These are phyloP conservation scores for Pseudozyma thailandica DNA, from an alignment of 1,284 basidiomycete species.

Conservation along the genomic window DNA sequence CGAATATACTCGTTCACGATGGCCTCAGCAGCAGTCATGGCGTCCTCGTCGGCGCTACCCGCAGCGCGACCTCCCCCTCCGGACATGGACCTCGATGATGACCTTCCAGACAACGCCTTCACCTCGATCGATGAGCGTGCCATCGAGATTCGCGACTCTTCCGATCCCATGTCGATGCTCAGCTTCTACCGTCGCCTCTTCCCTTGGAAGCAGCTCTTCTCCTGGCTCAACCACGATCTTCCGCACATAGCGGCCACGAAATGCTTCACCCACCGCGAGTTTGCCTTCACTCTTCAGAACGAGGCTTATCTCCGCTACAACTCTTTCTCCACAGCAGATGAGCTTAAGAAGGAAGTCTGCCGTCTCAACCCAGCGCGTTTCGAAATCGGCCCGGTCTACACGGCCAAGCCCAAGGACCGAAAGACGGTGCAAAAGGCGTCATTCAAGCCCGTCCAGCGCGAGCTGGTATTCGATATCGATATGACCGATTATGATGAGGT, in stretches of 20 bases:
- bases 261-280: conserved; percentile 78
- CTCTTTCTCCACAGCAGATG: conserved; percentile 84
- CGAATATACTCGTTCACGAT: conserved; percentile 15
- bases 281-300: conserved; percentile 91
- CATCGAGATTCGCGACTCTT: conserved; percentile 69
- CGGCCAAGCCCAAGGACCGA: conserved; percentile 87
- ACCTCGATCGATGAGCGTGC: conserved; percentile 53
- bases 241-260: conserved; percentile 74
- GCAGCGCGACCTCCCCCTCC: conserved; percentile 56
- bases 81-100: conserved; percentile 53
- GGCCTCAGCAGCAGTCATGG: conserved; percentile 48
- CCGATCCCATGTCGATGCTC: conserved; percentile 78
- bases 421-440: conserved; percentile 82
- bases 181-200: conserved; percentile 91
- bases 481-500: conserved; percentile 99
- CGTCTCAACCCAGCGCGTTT: conserved; percentile 75
- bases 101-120: conserved; percentile 52
- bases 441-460: conserved; percentile 83
- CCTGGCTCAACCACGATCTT: conserved; percentile 92
- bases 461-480: conserved; percentile 99
- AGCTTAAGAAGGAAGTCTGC: conserved; percentile 83
- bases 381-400: conserved; percentile 96
- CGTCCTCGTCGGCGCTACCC: conserved; percentile 34
- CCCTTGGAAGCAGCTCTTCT: conserved; percentile 91
- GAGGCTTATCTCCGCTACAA: conserved; percentile 94